Evolutionary conservation across 2,329 filamentous ascomycete species (phyloP).

Genomic region (Cladosporium sp.): DNA sequence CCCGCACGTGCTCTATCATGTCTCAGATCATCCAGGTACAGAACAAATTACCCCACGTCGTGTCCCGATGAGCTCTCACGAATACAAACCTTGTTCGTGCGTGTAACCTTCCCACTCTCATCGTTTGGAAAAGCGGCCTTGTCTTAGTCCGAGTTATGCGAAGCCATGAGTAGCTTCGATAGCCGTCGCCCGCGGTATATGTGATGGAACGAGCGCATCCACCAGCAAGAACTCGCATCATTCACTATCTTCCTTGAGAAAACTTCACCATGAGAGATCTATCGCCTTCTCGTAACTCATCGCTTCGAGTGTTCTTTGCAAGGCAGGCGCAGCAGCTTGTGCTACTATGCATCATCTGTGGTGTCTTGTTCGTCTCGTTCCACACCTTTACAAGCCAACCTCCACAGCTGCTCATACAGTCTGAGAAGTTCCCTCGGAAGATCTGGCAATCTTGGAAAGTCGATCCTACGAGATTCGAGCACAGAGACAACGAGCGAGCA

Average conservation of each 20-base stretch:
- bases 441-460: conserved; percentile 78
- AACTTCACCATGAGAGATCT: not conserved
- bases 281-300: not conserved
- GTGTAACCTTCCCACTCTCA: too few species aligned
- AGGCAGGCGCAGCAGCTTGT: not conserved
- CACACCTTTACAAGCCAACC: conserved; percentile 16
- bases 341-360: conserved; percentile 21
- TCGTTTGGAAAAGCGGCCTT: too few species aligned
- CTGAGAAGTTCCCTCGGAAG: conserved; percentile 56
- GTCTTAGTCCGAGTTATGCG: too few species aligned
- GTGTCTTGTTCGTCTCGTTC: conserved; percentile 6
- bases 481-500: conserved; percentile 57
- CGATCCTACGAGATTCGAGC: conserved; percentile 62
- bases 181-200: too few species aligned
- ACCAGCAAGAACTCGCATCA: not conserved
- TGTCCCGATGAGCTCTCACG: too few species aligned
- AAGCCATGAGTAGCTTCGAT: too few species aligned
- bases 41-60: too few species aligned
- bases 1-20: too few species aligned
- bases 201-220: not conserved
- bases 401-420: not conserved
- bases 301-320: not conserved
- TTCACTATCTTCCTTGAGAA: not conserved
- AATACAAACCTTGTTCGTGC: too few species aligned
- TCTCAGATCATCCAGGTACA: too few species aligned